Evolutionary conservation across 768 basidiomycete genomes (phyloP), one percentile per base, ranked within the genome.

Genomic region (Termitomyces sp.): DNA sequence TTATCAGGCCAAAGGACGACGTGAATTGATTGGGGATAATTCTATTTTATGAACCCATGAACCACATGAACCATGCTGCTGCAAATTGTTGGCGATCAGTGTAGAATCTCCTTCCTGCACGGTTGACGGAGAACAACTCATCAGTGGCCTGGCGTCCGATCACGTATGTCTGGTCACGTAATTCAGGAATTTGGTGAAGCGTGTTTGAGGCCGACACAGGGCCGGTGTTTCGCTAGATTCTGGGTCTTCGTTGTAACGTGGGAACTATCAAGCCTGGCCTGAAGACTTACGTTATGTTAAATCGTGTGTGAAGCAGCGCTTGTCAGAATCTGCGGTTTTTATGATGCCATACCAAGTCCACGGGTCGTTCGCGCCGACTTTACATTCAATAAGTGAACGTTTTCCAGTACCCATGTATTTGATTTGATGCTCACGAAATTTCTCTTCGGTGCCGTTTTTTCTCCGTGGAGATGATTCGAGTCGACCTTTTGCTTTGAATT

Each of bases 311-410:
- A 43, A 43, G 41, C 41, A 43, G 20, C 10, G 9, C 49, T 40
- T 56, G 23, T 33, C 52, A 41, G 62, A 65, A 65, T 50, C 33
- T 59, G 7, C 9, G 18, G 14, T 12, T 61, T 6, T 55, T 65
- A 9, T 36, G 52, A 46, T 30, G 14, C 7, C 59, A 10, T 10
- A 20, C n/a, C 10, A 5, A 18, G 41, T n/a, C n/a, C 2, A 41
- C 4, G 16, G 40, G 16, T 43, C n/a, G 2, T 43, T 43, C 8
- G 40, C 12, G 7, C 41, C 6, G 8, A 9, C 1, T n/a, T 43
- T n/a, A 7, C 43, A 20, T n/a, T 43, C n/a, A 20, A 44, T 8
- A 44, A 9, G 20, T 44, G 18, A 20, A 9, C 43, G 43, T 20
- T 20, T 44, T 44, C 10, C 43, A 20, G 9, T 20, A 7, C 13